These are phyloP conservation scores for Zhuliangozyma blackwelliae DNA, from an alignment of 1,139 yeast genomes.

Conservation along the genomic window DNA sequence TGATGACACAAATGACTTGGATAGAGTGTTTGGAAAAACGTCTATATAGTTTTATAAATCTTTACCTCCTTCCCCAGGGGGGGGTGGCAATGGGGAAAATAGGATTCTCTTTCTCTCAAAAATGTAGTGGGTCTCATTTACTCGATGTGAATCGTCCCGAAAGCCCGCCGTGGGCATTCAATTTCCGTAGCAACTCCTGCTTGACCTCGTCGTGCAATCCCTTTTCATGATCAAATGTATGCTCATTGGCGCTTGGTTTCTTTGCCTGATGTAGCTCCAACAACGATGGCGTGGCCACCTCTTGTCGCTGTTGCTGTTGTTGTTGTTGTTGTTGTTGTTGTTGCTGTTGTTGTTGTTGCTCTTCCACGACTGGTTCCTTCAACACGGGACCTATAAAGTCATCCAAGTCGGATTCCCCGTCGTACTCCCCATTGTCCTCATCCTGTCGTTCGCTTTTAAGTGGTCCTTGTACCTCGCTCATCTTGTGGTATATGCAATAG, in stretches of 20 bases:
- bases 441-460: not conserved
- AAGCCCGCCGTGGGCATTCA: conserved; percentile 12
- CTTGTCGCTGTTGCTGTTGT: not conserved
- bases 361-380: not conserved
- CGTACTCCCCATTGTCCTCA: conserved; percentile 1
- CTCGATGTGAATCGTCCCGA: conserved; percentile 11
- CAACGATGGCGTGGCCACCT: conserved; percentile 7
- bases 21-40: conserved; percentile 25
- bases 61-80: too few relatives aligned
- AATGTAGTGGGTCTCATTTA: conserved; percentile 1
- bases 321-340: not conserved
- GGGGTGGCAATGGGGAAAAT: not conserved
- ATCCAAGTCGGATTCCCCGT: conserved; percentile 5
- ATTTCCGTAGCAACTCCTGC: conserved; percentile 12
- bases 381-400: conserved; percentile 7
- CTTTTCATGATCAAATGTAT: conserved; percentile 11
- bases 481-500: too few relatives aligned
- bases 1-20: conserved; percentile 22
- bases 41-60: conserved; percentile 5
- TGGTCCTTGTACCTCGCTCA: not conserved
- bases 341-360: too few relatives aligned
- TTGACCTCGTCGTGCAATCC: conserved; percentile 12
- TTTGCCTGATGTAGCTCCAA: conserved; percentile 11
- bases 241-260: conserved; percentile 3
- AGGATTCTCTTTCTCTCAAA: not conserved